phyloP scores from a whole-genome alignment of 2,329 filamentous ascomycete species.

The Sphaerulina populicola region DNA sequence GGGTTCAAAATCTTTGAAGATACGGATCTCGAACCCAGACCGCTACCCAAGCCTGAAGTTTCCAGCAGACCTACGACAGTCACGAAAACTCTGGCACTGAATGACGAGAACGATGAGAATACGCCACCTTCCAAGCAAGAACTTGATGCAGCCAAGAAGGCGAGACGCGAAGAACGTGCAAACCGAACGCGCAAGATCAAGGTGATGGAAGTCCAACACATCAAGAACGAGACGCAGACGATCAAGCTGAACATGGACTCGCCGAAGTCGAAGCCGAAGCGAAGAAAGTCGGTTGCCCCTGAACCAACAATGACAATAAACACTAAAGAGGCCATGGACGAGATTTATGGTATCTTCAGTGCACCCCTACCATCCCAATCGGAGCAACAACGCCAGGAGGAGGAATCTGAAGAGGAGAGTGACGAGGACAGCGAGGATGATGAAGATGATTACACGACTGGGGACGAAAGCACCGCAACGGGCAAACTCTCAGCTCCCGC shows the following conservation, averaged over 20 bases:
- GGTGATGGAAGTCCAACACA: conserved; percentile 65
- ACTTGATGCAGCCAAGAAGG: conserved; percentile 40
- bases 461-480: conserved; percentile 69
- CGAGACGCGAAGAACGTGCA: conserved; percentile 42
- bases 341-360: conserved; percentile 96
- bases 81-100: conserved; percentile 29
- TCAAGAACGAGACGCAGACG: conserved; percentile 74
- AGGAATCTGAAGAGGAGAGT: conserved; percentile 55
- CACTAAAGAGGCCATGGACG: conserved; percentile 87
- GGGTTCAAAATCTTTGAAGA: conserved; percentile 33
- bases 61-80: conserved; percentile 23
- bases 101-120: conserved; percentile 44
- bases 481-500: conserved; percentile 57
- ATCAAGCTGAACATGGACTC: conserved; percentile 92
- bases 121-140: conserved; percentile 33
- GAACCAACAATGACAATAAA: conserved; percentile 99
- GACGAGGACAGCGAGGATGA: conserved; percentile 46
- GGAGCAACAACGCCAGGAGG: conserved; percentile 43
- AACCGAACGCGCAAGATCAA: conserved; percentile 56
- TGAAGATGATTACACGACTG: conserved; percentile 47
- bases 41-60: conserved; percentile 1
- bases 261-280: conserved; percentile 70
- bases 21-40: conserved; percentile 14
- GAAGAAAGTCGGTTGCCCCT: conserved; percentile 61
- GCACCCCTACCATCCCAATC: conserved; percentile 58